Conservation (phyloP, 257 asterid genomes). For the Paulownia fortunei region DNA sequence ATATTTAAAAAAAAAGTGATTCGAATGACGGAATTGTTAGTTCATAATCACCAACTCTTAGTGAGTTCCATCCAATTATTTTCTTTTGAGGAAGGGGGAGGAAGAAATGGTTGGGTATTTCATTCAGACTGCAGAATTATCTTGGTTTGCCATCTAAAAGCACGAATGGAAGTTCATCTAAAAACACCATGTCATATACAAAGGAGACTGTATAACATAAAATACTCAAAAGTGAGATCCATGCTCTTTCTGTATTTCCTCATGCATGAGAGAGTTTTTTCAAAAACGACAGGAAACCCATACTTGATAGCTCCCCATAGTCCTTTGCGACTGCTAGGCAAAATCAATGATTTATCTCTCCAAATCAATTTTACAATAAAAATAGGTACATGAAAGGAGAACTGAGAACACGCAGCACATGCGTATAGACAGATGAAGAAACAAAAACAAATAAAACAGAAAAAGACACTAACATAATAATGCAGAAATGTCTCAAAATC, state of each 20-base stretch:
- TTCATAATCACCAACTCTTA: neutral
- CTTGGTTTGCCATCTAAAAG: neutral
- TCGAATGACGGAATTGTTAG: neutral
- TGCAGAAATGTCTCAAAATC: neutral
- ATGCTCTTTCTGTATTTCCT: too few relatives aligned
- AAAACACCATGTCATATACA: neutral
- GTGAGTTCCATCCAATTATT: neutral
- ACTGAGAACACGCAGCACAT: neutral
- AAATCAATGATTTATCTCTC: neutral
- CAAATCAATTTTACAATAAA: too few relatives aligned
- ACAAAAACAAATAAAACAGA: neutral
- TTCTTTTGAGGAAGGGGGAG: neutral
- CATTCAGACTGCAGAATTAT: neutral
- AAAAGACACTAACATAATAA: neutral
- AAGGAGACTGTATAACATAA: neutral
- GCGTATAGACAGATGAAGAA: neutral
- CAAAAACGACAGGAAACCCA: neutral
- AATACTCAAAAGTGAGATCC: neutral
- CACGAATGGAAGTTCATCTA: neutral
- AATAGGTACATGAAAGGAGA: neutral
- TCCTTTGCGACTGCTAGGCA: too few relatives aligned
- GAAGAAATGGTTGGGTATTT: neutral
- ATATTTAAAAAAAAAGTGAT: too few relatives aligned
- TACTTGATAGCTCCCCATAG: too few relatives aligned
- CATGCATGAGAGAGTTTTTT: too few relatives aligned